Evolutionary conservation across 2,329 filamentous ascomycete genomes (phyloP).

Genomic region (Botrytis byssoidea): DNA sequence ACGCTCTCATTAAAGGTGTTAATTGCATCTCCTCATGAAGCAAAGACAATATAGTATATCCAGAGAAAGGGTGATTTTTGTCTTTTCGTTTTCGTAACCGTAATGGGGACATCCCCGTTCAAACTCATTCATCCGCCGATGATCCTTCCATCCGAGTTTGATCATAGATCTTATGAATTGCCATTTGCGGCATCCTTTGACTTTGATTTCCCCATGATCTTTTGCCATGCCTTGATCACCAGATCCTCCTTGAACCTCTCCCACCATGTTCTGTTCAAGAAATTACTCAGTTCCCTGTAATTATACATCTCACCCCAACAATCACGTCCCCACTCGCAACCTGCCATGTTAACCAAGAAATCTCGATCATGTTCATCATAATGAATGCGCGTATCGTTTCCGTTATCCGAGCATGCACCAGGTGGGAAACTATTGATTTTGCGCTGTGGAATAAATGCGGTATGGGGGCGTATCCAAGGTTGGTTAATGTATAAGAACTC

Average conservation of each 20-base stretch:
- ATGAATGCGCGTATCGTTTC: slow-evolving; percentile 74
- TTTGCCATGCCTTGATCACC: slow-evolving; percentile 55
- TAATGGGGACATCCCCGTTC: background rate
- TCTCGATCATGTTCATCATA: slow-evolving; percentile 84
- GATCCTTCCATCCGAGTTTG: background rate
- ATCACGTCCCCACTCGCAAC: slow-evolving; percentile 93
- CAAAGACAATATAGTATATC: slow-evolving; percentile 15
- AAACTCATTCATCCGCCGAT: background rate
- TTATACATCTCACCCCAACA: slow-evolving; percentile 98
- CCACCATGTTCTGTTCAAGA: slow-evolving; percentile 81
- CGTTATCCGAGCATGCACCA: slow-evolving; percentile 80
- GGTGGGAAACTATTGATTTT: slow-evolving; percentile 92
- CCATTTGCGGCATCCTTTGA: slow-evolving; percentile 24
- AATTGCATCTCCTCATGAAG: slow-evolving; percentile 7
- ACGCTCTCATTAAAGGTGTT: slow-evolving; percentile 10
- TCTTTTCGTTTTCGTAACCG: slow-evolving; percentile 13
- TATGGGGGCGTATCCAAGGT: slow-evolving; percentile 86
- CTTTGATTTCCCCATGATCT: slow-evolving; percentile 53
- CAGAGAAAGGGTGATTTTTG: slow-evolving; percentile 3
- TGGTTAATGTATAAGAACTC: slow-evolving; percentile 90
- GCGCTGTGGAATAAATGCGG: slow-evolving; percentile 86
- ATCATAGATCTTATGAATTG: slow-evolving; percentile 27
- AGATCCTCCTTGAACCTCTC: slow-evolving; percentile 70
- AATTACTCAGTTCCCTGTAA: slow-evolving; percentile 87
- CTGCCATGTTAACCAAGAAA: slow-evolving; percentile 97